A percentile compares a stretch with the other conserved stretches of the same genome.
phyloP scores from a whole-genome alignment of 352 stramenopile species.

The Phytopythium ostracodes region DNA sequence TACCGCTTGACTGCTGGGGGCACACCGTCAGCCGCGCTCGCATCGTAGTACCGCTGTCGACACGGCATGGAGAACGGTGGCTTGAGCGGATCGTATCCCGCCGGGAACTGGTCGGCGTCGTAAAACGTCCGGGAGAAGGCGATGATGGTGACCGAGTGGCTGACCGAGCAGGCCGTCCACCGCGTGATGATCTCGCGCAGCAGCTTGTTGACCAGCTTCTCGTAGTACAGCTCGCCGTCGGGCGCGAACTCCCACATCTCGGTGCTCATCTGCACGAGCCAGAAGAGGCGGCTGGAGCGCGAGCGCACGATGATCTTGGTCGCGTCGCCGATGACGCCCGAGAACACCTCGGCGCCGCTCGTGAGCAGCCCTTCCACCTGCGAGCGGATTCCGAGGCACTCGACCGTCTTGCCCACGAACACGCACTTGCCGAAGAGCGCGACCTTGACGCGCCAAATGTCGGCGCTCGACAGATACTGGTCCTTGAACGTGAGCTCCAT shows the following conservation, averaged over 20 bases:
- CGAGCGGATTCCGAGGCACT: conserved; percentile 74
- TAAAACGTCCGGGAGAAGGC: conserved; percentile 91
- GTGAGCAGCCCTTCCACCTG: conserved; percentile 90
- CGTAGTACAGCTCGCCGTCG: conserved; percentile 88
- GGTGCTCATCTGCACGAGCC: conserved; percentile 96
- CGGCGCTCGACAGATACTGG: conserved; percentile 88
- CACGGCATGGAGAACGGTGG: conserved; percentile 39
- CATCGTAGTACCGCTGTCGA: conserved; percentile 32
- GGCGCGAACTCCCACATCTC: conserved; percentile 93
- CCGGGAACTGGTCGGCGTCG: conserved; percentile 63
- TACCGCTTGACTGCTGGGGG: conserved; percentile 16
- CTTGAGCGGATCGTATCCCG: conserved; percentile 38
- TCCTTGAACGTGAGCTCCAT: conserved; percentile 89
- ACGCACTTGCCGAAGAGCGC: conserved; percentile 71
- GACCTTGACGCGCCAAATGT: conserved; percentile 89
- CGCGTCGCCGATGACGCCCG: conserved; percentile 91
- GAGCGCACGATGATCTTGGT: conserved; percentile 97
- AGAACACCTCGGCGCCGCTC: conserved; percentile 64
- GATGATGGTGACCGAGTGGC: conserved; percentile 90
- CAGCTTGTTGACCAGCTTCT: conserved; percentile 85
- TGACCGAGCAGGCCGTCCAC: conserved; percentile 84
- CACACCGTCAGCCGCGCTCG: neutral
- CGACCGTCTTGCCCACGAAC: conserved; percentile 72
- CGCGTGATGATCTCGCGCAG: conserved; percentile 71
- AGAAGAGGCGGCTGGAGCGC: conserved; percentile 94